These are phyloP conservation scores for Sphaerulina vaccinii DNA, from an alignment of 2,329 filamentous ascomycete species.

Conservation along the genomic window DNA sequence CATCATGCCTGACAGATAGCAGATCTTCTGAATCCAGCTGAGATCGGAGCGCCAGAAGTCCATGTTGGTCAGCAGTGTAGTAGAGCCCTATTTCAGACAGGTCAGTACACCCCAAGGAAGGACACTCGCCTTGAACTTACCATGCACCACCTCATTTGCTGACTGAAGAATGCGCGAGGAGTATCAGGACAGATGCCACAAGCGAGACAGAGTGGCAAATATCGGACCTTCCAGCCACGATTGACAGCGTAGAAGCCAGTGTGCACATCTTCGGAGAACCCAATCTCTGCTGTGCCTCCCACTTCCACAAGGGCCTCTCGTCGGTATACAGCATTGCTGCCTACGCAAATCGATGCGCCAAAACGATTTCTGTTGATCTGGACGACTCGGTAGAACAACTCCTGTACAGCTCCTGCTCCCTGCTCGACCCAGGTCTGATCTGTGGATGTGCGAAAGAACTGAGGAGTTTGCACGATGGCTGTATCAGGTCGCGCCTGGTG, in stretches of 20 bases:
- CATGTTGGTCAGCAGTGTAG: conserved; percentile 43
- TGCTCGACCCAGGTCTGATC: conserved; percentile 49
- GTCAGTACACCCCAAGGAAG: background rate
- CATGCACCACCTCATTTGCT: conserved; percentile 48
- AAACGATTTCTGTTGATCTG: conserved; percentile 45
- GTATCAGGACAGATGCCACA: conserved; percentile 47
- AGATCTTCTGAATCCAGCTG: conserved; percentile 44
- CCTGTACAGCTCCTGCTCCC: conserved; percentile 45
- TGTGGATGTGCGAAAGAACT: conserved; percentile 43
- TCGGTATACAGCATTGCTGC: conserved; percentile 46
- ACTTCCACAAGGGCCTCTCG: conserved; percentile 43
- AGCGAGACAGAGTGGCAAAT: conserved; percentile 44
- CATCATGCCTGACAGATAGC: conserved; percentile 44
- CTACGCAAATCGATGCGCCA: conserved; percentile 46
- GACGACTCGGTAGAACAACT: conserved; percentile 47
- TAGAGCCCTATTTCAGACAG: conserved; percentile 34
- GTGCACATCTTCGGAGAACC: conserved; percentile 48
- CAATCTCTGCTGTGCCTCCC: conserved; percentile 45
- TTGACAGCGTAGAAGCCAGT: conserved; percentile 46
- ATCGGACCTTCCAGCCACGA: conserved; percentile 46
- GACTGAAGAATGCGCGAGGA: conserved; percentile 45
- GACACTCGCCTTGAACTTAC: conserved; percentile 1
- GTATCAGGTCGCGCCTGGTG: conserved; percentile 42
- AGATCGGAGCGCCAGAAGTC: conserved; percentile 45
- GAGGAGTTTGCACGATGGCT: conserved; percentile 45